A percentile compares a stretch with the other conserved stretches of the same genome.
phyloP scores from a whole-genome alignment of 495 filamentous ascomycete species.

The Hyaloscypha finlandica region DNA sequence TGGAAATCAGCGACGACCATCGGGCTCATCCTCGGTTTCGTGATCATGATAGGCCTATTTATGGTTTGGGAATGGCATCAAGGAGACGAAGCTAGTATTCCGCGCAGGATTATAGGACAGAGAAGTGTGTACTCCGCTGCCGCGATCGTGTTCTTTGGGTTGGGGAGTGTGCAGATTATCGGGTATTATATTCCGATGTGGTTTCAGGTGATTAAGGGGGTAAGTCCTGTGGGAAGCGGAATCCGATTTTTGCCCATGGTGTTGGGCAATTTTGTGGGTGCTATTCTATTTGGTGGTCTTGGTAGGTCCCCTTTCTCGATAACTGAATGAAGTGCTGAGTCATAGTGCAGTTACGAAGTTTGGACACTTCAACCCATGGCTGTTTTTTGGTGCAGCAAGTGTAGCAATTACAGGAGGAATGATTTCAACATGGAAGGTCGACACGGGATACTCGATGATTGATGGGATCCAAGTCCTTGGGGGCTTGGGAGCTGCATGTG shows the following conservation, averaged over 20 bases:
- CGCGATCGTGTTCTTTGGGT: constrained; percentile 15
- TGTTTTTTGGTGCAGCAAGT: constrained; percentile 37
- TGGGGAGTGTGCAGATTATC: constrained; percentile 38
- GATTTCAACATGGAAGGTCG: constrained; percentile 20
- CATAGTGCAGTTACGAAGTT: constrained; percentile 16
- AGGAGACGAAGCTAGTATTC: constrained; percentile 23
- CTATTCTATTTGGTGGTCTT: constrained; percentile 17
- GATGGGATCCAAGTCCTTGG: constrained; percentile 24
- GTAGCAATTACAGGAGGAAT: constrained; percentile 29
- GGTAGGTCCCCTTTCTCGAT: not conserved
- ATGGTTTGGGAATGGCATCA: constrained; percentile 50
- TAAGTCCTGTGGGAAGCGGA: constrained; percentile 47
- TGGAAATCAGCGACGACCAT: constrained; percentile 51
- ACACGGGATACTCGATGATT: constrained; percentile 15
- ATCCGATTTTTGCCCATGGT: constrained; percentile 54
- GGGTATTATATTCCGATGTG: constrained; percentile 65
- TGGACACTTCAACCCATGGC: constrained; percentile 29
- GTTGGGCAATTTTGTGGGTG: constrained; percentile 32
- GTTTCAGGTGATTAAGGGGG: constrained; percentile 54
- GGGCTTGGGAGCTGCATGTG: constrained; percentile 19
- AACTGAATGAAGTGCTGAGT: constrained; percentile 1
- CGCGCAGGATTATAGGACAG: constrained; percentile 10
- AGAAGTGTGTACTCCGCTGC: constrained; percentile 20
- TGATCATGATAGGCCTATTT: constrained; percentile 48
- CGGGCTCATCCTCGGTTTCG: constrained; percentile 51